These are phyloP conservation scores for Mortierella sp. DNA, from an alignment of 371 early-diverging fungal genomes.

Conservation along the genomic window DNA sequence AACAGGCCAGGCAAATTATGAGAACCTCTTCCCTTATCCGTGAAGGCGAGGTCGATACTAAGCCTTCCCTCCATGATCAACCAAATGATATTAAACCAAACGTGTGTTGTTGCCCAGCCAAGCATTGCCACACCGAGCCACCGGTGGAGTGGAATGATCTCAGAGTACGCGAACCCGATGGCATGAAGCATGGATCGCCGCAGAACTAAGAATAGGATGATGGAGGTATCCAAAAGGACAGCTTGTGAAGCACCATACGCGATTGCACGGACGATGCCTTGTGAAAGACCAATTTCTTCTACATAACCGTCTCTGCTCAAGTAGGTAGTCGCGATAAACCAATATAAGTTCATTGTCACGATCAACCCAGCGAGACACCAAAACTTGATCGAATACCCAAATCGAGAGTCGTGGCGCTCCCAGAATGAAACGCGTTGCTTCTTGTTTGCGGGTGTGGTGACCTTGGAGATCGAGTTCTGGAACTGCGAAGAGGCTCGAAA, in stretches of 20 bases:
- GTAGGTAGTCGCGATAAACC: constrained; percentile 33
- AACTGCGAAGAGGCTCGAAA: constrained; percentile 35
- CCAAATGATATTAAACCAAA: constrained; percentile 33
- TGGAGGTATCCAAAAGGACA: constrained; percentile 34
- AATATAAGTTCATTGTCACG: constrained; percentile 30
- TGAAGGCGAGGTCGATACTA: constrained; percentile 27
- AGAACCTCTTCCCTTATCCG: constrained; percentile 26
- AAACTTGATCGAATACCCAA: constrained; percentile 27
- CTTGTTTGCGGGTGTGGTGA: constrained; percentile 28
- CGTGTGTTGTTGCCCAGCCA: constrained; percentile 39
- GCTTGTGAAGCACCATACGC: constrained; percentile 39
- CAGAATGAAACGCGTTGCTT: constrained; percentile 33
- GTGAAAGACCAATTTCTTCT: neutral
- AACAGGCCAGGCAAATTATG: constrained; percentile 46
- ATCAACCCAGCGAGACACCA: constrained; percentile 24
- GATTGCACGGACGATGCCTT: constrained; percentile 20
- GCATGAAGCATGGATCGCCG: constrained; percentile 51
- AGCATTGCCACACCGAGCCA: constrained; percentile 54
- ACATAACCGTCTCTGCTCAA: constrained; percentile 4
- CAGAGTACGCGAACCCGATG: constrained; percentile 39
- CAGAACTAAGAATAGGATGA: constrained; percentile 48
- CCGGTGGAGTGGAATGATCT: constrained; percentile 47
- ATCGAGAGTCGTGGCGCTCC: constrained; percentile 42
- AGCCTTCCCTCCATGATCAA: constrained; percentile 12
- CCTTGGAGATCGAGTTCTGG: constrained; percentile 36